phyloP scores from a whole-genome alignment of 306 rosid species.

The Oemleria cerasiformis region DNA sequence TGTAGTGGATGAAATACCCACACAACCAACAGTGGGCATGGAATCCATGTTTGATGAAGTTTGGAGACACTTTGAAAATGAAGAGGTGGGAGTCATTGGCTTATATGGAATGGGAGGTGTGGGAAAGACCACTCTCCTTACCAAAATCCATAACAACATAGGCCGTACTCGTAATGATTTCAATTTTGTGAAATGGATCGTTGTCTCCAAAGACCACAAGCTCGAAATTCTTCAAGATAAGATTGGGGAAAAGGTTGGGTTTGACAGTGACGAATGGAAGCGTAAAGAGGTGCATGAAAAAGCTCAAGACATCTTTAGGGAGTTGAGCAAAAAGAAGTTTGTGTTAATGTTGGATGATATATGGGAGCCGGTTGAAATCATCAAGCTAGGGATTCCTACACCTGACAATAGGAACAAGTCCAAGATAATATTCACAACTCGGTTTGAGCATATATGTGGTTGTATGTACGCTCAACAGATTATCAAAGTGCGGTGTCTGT shows the following conservation, averaged over 20 bases:
- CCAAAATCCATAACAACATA: background rate
- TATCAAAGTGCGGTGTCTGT: no score
- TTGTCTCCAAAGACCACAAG: constrained; percentile 20
- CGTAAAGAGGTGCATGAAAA: background rate
- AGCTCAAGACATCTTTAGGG: background rate
- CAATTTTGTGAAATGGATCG: constrained; percentile 18
- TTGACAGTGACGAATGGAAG: background rate
- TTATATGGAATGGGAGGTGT: constrained; percentile 37
- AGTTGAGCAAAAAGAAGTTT: background rate
- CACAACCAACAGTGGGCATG: background rate
- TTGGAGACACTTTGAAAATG: constrained; percentile 17
- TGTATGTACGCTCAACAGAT: background rate
- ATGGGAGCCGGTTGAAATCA: background rate
- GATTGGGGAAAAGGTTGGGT: background rate
- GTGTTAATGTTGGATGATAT: background rate
- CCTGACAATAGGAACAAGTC: background rate
- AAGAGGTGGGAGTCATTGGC: constrained; percentile 21
- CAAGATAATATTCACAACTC: background rate
- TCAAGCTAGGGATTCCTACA: background rate
- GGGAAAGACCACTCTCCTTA: background rate
- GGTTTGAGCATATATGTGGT: background rate
- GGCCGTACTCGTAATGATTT: background rate
- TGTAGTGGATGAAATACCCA: background rate
- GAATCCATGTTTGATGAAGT: background rate
- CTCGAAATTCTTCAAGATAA: background rate